Percentiles rank a stretch among this genome's conserved stretches.
Evolutionary conservation across 75 land plant species (phyloP).

Genomic region (Gnetum montanum): DNA sequence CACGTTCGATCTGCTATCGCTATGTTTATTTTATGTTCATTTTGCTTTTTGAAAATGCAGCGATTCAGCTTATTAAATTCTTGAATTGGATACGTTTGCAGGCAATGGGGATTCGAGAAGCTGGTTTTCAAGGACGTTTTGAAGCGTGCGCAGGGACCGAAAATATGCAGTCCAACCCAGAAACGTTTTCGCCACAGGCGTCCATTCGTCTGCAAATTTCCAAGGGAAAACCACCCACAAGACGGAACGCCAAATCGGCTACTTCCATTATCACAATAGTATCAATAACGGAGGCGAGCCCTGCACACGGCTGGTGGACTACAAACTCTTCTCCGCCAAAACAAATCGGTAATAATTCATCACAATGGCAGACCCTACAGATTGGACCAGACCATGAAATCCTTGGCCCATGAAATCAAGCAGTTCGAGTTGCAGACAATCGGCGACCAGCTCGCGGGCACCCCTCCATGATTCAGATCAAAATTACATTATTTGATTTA

Average conservation of each 20-base stretch:
- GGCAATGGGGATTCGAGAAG: conserved; percentile 93
- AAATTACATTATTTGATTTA: too few species aligned
- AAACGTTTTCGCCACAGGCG: conserved; percentile 62
- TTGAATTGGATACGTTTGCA: conserved; percentile 9
- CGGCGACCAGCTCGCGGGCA: conserved; percentile 18
- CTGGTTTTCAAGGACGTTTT: conserved; percentile 63
- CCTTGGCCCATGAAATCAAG: conserved; percentile 28
- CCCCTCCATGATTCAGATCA: background rate
- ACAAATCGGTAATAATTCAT: conserved; percentile 9
- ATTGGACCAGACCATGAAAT: conserved; percentile 39
- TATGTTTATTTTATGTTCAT: background rate
- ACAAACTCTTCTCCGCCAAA: too few species aligned
- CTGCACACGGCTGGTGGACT: conserved; percentile 39
- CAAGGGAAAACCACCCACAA: conserved; percentile 38
- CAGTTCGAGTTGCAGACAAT: conserved; percentile 43
- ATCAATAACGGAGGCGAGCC: conserved; percentile 44
- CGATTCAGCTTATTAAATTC: background rate
- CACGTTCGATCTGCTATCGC: too few species aligned
- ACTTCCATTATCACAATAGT: conserved; percentile 80
- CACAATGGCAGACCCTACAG: conserved; percentile 30
- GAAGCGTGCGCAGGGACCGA: conserved; percentile 58
- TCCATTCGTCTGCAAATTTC: conserved; percentile 72
- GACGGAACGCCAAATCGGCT: conserved; percentile 34
- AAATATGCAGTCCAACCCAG: conserved; percentile 83
- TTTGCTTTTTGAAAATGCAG: background rate